Conservation (phyloP, 2,329 filamentous ascomycete species). For the Anisogramma anomala region DNA sequence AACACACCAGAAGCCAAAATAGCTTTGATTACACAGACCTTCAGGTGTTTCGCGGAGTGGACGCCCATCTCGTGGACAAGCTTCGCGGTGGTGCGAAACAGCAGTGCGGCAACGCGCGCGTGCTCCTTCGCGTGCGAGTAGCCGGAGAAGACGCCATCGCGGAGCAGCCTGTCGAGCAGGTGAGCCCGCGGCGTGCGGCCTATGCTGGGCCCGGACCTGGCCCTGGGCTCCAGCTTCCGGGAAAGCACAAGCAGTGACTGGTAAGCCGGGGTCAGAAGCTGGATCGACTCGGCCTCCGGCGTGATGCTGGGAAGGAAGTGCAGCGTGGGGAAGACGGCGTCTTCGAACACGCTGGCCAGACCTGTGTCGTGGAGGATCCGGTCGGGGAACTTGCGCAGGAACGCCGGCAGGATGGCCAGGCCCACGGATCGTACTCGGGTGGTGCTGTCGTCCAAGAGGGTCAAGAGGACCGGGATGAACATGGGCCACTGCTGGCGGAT, state of each 20-base stretch:
- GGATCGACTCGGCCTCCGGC: constrained; percentile 56
- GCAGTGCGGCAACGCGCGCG: constrained; percentile 41
- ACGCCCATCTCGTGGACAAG: constrained; percentile 49
- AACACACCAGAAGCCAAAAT: too few species aligned
- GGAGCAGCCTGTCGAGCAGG: constrained; percentile 42
- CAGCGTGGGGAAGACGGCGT: constrained; percentile 60
- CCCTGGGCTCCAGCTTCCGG: constrained; percentile 24
- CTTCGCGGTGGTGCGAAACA: constrained; percentile 38
- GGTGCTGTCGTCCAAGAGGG: constrained; percentile 53
- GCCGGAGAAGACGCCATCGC: constrained; percentile 43
- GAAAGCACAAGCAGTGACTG: constrained; percentile 51
- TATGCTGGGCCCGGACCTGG: constrained; percentile 4
- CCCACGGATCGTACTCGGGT: constrained; percentile 42
- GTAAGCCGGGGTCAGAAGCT: constrained; percentile 55
- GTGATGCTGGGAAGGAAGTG: constrained; percentile 67
- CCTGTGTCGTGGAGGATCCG: constrained; percentile 49
- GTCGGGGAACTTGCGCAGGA: constrained; percentile 44
- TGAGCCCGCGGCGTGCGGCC: constrained; percentile 19
- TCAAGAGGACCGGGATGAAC: constrained; percentile 57
- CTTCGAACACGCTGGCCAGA: constrained; percentile 55
- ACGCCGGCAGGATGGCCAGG: constrained; percentile 38
- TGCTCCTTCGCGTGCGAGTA: constrained; percentile 49
- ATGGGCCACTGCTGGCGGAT: constrained; percentile 53
- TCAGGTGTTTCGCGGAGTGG: constrained; percentile 54
- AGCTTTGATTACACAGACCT: too few species aligned